phyloP scores from a whole-genome alignment of 2,329 filamentous ascomycete species.

The Calonectria naviculata region DNA sequence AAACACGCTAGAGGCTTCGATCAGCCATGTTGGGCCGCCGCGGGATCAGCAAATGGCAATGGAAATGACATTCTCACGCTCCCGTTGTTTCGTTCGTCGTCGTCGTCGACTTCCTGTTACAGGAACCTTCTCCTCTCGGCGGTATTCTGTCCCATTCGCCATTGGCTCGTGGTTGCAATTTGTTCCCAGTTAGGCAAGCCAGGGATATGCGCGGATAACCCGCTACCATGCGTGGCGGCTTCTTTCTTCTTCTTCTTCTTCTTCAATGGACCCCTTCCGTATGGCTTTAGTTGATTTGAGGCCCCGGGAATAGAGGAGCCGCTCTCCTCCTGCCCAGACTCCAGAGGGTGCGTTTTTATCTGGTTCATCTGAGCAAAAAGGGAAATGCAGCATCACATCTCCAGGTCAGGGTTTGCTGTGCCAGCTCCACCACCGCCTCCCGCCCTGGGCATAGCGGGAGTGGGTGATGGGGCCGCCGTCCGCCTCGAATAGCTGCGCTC shows the following conservation, averaged over 20 bases:
- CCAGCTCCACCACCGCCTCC: constrained; percentile 18
- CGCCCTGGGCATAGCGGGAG: constrained; percentile 23
- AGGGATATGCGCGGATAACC: background rate
- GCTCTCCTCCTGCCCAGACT: background rate
- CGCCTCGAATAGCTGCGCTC: constrained; percentile 31
- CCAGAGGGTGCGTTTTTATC: background rate
- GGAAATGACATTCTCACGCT: background rate
- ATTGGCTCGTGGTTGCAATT: constrained; percentile 9
- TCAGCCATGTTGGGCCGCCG: background rate
- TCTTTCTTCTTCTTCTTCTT: background rate
- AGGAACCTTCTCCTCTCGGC: background rate
- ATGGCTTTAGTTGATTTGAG: background rate
- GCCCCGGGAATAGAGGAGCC: background rate
- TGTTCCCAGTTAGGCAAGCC: constrained; percentile 20
- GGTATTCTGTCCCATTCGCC: background rate
- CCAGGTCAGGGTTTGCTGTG: constrained; percentile 19
- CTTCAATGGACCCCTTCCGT: background rate
- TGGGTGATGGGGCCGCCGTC: constrained; percentile 28
- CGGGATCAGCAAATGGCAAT: too few species aligned
- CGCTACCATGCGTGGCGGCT: background rate
- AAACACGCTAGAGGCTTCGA: background rate
- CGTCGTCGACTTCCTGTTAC: too few species aligned
- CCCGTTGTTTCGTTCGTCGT: too few species aligned
- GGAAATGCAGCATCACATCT: constrained; percentile 12
- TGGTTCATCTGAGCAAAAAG: background rate